These are phyloP conservation scores for Crucibulum laeve DNA, from an alignment of 768 basidiomycete species.

Conservation along the genomic window DNA sequence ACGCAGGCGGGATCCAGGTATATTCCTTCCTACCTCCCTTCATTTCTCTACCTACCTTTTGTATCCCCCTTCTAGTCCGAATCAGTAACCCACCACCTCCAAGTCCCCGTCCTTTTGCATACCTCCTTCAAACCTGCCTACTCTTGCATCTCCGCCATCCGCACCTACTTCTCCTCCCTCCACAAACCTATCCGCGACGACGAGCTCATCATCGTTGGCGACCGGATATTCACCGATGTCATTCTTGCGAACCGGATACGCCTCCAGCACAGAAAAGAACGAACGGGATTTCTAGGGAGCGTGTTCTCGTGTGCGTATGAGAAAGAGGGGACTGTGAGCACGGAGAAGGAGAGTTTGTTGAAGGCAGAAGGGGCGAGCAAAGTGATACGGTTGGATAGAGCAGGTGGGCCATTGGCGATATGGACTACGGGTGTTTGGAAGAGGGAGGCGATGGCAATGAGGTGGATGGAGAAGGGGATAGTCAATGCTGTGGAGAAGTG, in stretches of 20 bases:
- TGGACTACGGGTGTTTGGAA: constrained; percentile 74
- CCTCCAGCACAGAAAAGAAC: constrained; percentile 5
- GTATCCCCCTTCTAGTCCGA: constrained; percentile 57
- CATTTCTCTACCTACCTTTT: constrained; percentile 1
- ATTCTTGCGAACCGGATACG: constrained; percentile 79
- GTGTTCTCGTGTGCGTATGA: constrained; percentile 17
- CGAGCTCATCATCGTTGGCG: constrained; percentile 81
- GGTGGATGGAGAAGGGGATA: constrained; percentile 52
- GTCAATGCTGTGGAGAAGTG: constrained; percentile 43
- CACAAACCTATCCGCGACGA: constrained; percentile 50
- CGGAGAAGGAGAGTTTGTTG: constrained; percentile 17
- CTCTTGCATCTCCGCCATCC: constrained; percentile 68
- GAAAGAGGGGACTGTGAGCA: constrained; percentile 18
- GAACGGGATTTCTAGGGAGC: constrained; percentile 6
- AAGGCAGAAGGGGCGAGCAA: constrained; percentile 6
- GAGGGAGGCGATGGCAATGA: constrained; percentile 56
- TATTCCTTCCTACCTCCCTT: constrained; percentile 15
- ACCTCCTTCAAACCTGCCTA: constrained; percentile 73
- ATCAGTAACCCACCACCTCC: constrained; percentile 72
- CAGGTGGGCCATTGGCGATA: constrained; percentile 53
- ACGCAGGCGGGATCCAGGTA: constrained; percentile 79
- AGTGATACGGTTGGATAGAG: constrained; percentile 5
- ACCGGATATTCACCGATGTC: constrained; percentile 89
- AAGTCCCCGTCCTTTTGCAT: constrained; percentile 82
- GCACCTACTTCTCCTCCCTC: constrained; percentile 68